Conservation (phyloP, 2,329 filamentous ascomycete genomes). For the Fusarium longipes region DNA sequence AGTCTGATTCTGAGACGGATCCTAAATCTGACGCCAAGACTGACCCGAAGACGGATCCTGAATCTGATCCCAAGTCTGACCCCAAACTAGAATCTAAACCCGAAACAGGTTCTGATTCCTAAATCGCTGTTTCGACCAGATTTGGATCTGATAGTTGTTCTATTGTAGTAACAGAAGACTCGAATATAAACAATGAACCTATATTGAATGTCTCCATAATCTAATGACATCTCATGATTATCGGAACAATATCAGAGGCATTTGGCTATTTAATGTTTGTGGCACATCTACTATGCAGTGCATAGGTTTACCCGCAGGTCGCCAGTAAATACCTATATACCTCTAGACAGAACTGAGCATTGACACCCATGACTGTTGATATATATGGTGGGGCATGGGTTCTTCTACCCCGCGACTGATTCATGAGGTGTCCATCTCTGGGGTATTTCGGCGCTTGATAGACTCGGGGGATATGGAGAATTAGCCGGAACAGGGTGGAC, state of each 20-base stretch:
- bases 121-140: neutral
- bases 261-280: neutral
- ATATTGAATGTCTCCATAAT: neutral
- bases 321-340: conserved; percentile 9
- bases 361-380: conserved; percentile 7
- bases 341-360: conserved; percentile 1
- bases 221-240: neutral
- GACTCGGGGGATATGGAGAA: conserved; percentile 5
- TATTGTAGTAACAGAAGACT: neutral
- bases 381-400: conserved; percentile 13
- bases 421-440: neutral
- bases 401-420: conserved; percentile 17
- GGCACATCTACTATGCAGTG: neutral
- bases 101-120: neutral
- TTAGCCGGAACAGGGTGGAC: conserved; percentile 22
- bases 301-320: conserved; percentile 15
- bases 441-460: conserved; percentile 8
- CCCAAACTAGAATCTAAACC: neutral
- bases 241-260: neutral
- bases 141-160: neutral
- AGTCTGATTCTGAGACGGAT: neutral
- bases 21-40: too few relatives aligned
- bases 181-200: neutral
- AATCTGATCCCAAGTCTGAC: neutral
- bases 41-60: too few relatives aligned